phyloP scores from a whole-genome alignment of 2,329 filamentous ascomycete species.

The Cercospora beticola region DNA sequence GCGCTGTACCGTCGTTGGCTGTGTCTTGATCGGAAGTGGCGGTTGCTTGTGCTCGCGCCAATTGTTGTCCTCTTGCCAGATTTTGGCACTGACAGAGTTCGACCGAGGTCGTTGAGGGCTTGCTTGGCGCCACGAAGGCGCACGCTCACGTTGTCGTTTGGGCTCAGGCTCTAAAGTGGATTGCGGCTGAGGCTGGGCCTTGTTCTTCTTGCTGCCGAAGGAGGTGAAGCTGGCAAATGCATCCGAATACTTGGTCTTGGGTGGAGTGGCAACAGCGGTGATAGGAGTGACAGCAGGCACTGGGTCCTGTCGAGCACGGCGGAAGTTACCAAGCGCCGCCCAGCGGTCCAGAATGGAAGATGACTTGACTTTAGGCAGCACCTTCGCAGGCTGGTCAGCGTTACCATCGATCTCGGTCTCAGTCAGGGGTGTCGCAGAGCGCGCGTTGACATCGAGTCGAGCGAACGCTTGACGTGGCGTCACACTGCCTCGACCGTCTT shows the following conservation, averaged over 20 bases:
- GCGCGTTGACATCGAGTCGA: conserved; percentile 54
- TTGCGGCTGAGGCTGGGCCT: conserved; percentile 30
- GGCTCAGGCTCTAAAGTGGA: conserved; percentile 21
- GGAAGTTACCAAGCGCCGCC: conserved; percentile 80
- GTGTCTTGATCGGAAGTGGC: conserved; percentile 20
- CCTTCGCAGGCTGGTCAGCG: conserved; percentile 43
- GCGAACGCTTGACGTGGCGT: conserved; percentile 54
- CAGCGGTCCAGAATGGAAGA: conserved; percentile 72
- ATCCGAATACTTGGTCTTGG: conserved; percentile 37
- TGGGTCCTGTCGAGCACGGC: conserved; percentile 62
- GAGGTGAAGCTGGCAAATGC: conserved; percentile 36
- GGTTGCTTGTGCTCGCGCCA: conserved; percentile 48
- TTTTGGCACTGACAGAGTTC: conserved; percentile 39
- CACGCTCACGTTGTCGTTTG: conserved; percentile 30
- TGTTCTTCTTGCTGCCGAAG: conserved; percentile 38
- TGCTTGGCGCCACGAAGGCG: conserved; percentile 37
- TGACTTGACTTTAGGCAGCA: conserved; percentile 63
- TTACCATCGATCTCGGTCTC: conserved; percentile 1
- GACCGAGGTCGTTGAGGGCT: conserved; percentile 32
- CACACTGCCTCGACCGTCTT: conserved; percentile 49
- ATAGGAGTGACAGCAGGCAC: conserved; percentile 37
- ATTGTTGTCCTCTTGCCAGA: conserved; percentile 50
- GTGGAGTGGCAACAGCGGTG: conserved; percentile 38
- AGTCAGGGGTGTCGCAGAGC: conserved; percentile 37
- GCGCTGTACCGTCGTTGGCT: conserved; percentile 17